Evolutionary conservation across 2,329 filamentous ascomycete species (phyloP).

Genomic region (Hymenoscyphus fraxineus): DNA sequence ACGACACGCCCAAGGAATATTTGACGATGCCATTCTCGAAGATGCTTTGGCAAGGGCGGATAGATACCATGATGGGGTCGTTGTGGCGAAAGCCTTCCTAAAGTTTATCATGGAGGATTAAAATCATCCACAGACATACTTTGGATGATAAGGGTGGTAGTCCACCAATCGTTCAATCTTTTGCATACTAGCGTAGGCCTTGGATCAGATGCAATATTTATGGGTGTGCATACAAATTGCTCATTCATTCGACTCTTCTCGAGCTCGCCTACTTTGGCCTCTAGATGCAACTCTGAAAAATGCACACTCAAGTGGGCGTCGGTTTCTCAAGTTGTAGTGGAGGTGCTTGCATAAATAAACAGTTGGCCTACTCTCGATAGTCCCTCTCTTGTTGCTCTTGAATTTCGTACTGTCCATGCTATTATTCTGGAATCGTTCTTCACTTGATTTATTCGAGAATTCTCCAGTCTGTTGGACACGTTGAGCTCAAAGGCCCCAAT

Average conservation of each 20-base stretch:
- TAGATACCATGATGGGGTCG: conserved; percentile 74
- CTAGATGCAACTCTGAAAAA: background rate
- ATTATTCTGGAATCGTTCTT: background rate
- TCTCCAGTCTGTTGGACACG: too few relatives aligned
- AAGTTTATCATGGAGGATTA: conserved; percentile 64
- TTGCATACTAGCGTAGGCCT: background rate
- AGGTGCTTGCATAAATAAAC: background rate
- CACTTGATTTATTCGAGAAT: background rate
- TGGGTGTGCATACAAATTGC: background rate
- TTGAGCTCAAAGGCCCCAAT: too few relatives aligned
- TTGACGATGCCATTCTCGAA: conserved; percentile 63
- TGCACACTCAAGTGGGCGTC: background rate
- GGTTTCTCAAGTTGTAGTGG: background rate
- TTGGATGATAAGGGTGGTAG: background rate
- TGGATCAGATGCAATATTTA: background rate
- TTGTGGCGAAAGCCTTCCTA: conserved; percentile 69
- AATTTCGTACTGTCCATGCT: background rate
- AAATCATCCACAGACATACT: background rate
- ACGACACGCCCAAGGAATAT: conserved; percentile 63
- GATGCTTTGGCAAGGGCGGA: conserved; percentile 65
- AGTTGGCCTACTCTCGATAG: background rate
- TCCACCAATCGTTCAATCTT: background rate
- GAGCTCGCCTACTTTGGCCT: background rate
- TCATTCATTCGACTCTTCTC: background rate
- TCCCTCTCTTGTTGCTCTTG: too few relatives aligned